phyloP scores from a whole-genome alignment of 1,139 yeast species.

The Barnettozyma hawaiiensis region DNA sequence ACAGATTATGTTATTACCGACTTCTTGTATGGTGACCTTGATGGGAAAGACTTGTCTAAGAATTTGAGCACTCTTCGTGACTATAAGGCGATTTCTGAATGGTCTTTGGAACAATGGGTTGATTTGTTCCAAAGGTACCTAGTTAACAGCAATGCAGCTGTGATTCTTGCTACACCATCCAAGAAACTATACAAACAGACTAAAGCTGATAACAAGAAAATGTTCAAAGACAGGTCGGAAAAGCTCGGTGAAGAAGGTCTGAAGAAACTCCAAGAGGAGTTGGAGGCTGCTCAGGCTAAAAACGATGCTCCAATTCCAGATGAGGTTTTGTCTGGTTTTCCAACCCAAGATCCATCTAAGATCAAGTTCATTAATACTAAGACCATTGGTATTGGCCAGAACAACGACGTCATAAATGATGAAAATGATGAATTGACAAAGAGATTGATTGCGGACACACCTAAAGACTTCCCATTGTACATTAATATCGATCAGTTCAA shows the following conservation, averaged over 20 bases:
- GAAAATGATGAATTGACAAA: slow-evolving; percentile 26
- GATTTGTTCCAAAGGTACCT: slow-evolving; percentile 47
- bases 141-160: slow-evolving; percentile 60
- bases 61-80: slow-evolving; percentile 55
- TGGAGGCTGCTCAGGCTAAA: slow-evolving; percentile 56
- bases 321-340: slow-evolving; percentile 51
- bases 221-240: slow-evolving; percentile 44
- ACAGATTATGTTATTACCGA: slow-evolving; percentile 68
- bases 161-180: slow-evolving; percentile 77
- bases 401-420: slow-evolving; percentile 30
- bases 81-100: slow-evolving; percentile 50
- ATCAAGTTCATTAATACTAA: slow-evolving; percentile 69
- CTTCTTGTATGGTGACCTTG: slow-evolving; percentile 68
- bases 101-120: slow-evolving; percentile 71
- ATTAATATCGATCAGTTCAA: slow-evolving; percentile 75
- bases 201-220: slow-evolving; percentile 46
- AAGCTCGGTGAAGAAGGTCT: slow-evolving; percentile 61
- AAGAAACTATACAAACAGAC: slow-evolving; percentile 47
- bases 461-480: slow-evolving; percentile 55
- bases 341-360: slow-evolving; percentile 67
- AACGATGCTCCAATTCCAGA: slow-evolving; percentile 78
- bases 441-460: slow-evolving; percentile 32
- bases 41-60: slow-evolving; percentile 51
- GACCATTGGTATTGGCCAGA: slow-evolving; percentile 40
- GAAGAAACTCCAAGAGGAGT: slow-evolving; percentile 39